Percentiles rank a stretch among this genome's conserved stretches.
phyloP scores from a whole-genome alignment of 257 asterid genomes.

The Rauvolfia tetraphylla region DNA sequence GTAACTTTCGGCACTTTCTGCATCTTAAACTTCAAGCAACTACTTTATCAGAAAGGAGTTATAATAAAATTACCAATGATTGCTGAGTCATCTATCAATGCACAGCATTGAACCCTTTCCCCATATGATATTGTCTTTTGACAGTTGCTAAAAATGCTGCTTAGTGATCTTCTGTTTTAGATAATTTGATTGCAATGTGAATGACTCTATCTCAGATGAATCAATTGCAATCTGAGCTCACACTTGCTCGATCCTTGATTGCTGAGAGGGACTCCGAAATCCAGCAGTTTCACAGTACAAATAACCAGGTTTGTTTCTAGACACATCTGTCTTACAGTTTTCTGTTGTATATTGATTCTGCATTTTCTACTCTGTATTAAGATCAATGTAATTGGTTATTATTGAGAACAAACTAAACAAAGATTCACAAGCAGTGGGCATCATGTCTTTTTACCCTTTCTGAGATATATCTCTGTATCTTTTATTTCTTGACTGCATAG shows the following conservation, averaged over 20 bases:
- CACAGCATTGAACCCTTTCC: neutral
- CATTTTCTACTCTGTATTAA: neutral
- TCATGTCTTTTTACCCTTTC: neutral
- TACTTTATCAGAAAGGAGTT: neutral
- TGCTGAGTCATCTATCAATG: neutral
- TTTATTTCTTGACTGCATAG: neutral
- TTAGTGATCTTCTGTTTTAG: neutral
- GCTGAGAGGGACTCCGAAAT: conserved; percentile 89
- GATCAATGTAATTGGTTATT: neutral
- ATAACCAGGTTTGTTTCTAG: conserved; percentile 59
- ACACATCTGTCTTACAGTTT: neutral
- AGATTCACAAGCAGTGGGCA: neutral
- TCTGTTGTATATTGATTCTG: neutral
- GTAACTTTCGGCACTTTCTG: neutral
- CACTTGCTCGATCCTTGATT: conserved; percentile 87
- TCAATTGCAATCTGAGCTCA: conserved; percentile 86
- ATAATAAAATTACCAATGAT: neutral
- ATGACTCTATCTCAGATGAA: conserved; percentile 60
- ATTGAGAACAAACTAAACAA: neutral
- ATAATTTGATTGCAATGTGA: neutral
- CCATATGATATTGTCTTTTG: neutral
- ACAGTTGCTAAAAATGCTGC: neutral
- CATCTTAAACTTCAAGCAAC: neutral
- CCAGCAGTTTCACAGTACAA: conserved; percentile 69
- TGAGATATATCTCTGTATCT: neutral